Percentiles rank a stretch among this genome's conserved stretches.
phyloP scores from a whole-genome alignment of 2,329 filamentous ascomycete genomes.

The Didymella lethalis region DNA sequence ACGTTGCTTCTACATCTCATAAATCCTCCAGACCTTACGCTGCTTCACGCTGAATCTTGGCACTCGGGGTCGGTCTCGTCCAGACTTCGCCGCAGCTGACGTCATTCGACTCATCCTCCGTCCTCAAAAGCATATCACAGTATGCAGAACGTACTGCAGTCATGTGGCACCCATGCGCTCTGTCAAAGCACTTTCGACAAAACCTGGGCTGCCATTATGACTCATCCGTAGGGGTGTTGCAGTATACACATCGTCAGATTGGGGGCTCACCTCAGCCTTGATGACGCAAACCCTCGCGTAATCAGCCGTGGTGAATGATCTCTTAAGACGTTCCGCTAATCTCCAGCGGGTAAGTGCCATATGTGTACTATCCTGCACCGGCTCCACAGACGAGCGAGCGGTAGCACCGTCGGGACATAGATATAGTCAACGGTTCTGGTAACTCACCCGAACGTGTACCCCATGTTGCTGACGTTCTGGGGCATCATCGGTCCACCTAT shows the following conservation, averaged over 20 bases:
- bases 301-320: not conserved
- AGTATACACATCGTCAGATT: not conserved
- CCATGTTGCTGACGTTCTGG: constrained; percentile 32
- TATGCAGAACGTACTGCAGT: too few relatives aligned
- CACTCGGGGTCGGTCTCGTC: not conserved
- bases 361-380: not conserved
- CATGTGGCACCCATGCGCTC: not conserved
- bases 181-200: constrained; percentile 8
- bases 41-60: too few relatives aligned
- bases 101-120: not conserved
- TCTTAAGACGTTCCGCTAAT: too few relatives aligned
- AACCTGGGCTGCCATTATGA: not conserved
- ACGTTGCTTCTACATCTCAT: not conserved
- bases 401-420: too few relatives aligned
- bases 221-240: too few relatives aligned
- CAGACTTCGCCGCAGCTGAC: not conserved
- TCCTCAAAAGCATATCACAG: not conserved
- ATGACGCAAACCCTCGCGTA: not conserved
- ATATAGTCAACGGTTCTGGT: too few relatives aligned
- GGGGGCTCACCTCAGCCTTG: not conserved
- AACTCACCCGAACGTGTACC: constrained; percentile 39
- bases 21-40: not conserved
- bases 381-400: not conserved
- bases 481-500: constrained; percentile 34
- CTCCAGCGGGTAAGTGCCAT: not conserved